Conservation (phyloP, 202 grass and related monocot species). For the Setaria viridis region DNA sequence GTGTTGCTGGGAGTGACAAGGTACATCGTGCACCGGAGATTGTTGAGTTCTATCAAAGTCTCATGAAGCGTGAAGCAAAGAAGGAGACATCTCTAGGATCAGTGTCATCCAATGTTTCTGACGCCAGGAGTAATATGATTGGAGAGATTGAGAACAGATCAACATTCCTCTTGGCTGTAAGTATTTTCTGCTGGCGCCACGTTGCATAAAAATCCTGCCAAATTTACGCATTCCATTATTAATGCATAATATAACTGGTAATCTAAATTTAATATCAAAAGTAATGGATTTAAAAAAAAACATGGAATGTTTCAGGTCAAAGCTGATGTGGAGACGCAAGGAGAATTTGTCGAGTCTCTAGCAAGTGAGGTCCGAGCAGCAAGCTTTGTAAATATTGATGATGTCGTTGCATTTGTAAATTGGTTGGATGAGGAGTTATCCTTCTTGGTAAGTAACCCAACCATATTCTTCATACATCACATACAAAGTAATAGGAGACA, state of each 20-base stretch:
- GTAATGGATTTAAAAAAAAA: constrained; percentile 43
- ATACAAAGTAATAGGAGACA: neutral
- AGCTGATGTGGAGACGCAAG: constrained; percentile 97
- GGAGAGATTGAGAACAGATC: constrained; percentile 98
- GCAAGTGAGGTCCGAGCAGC: constrained; percentile 65
- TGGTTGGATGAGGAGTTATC: constrained; percentile 95
- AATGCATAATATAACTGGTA: neutral
- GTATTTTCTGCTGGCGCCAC: constrained; percentile 33
- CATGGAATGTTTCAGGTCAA: constrained; percentile 73
- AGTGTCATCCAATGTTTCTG: constrained; percentile 61
- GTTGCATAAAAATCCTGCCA: constrained; percentile 35
- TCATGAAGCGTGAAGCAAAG: constrained; percentile 89
- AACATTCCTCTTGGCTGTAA: constrained; percentile 91
- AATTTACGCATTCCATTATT: constrained; percentile 14
- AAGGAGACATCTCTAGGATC: constrained; percentile 72
- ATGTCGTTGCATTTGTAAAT: constrained; percentile 75
- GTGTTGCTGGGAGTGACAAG: constrained; percentile 50
- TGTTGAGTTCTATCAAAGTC: constrained; percentile 90
- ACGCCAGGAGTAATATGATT: constrained; percentile 87
- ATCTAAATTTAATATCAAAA: constrained; percentile 14
- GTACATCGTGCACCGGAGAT: constrained; percentile 74
- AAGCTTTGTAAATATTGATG: constrained; percentile 66
- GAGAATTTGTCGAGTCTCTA: constrained; percentile 81
- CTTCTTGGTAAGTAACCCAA: constrained; percentile 65
- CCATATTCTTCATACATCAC: neutral